Evolutionary conservation across 495 filamentous ascomycete genomes (phyloP), one percentile per base, ranked within the genome.

Genomic region (Penicillium manginii): DNA sequence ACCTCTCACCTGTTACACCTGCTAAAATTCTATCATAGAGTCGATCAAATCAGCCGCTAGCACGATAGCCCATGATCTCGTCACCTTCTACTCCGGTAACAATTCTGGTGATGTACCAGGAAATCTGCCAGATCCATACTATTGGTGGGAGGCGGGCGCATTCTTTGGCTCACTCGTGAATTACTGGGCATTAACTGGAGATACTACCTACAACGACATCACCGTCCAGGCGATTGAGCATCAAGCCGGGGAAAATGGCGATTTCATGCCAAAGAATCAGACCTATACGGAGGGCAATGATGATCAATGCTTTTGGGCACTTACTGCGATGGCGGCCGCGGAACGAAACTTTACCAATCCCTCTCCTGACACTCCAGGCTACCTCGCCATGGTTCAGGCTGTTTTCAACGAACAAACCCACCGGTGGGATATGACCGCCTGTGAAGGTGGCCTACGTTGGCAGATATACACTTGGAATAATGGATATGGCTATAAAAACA

Each of bases 291-390:
- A 79, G 31, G 88, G 90, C 17, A 93, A 93, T 70, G 90, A 93
- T 60, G 90, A 93, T 68, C 90, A 93, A 63, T 85, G 83, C 0
- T 93, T 93, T 64, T 93, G 90, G 90, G 91, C 77, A 37, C 83
- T 93, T 70, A 77, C 88, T 0, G 88, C 86, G 31, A 89, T 93
- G 84, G 78, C 83, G 5, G 91, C 90, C 0, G 89, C 91, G 6
- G 90, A 93, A 65, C 82, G 84, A 51, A 86, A 84, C 39, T 92
- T 84, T 58, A 84, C 85, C 19, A 74, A 79, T 58, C 76, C 76
- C 21, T 65, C 71, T 8, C 49, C 62, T 0, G 79, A 84, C 29
- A 60, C 85, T 52, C 86, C 88, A 4, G 79, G 84, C 60, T 92
- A 89, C 87, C 75, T 92, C 11, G 84, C 86, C 1, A 74, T 91